Evolutionary conservation across 345 rosid species (phyloP), one percentile per base, ranked within the genome.

Genomic region (Abelmoschus esculentus): DNA sequence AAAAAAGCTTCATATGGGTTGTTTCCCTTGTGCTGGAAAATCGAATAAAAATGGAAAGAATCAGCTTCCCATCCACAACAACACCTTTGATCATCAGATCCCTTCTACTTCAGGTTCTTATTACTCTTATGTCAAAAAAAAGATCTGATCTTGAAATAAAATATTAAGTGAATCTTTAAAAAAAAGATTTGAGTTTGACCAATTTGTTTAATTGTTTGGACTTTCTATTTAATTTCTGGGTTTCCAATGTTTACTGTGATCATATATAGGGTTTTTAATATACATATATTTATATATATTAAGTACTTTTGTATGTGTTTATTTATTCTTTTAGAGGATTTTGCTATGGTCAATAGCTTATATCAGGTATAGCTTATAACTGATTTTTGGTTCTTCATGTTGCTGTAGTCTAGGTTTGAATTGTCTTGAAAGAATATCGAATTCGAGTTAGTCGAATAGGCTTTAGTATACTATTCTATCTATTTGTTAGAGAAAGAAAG

Each of bases 31-130:
- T 57, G 78, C 76, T 69, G 82, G 86, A 67, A 82, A 83, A 38
- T 74, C 87, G 22, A 74, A 47, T 47, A 76, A 83, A 66, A 72
- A 76, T 50, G 74, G 42, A 32, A 79, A 66, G 64, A 80, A 68
- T 71, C 72, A 78, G 77, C 79, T 63, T 13, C 73, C 61, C 11
- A 6, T 9, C 12, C 12, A 0, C 26, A 22, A 22, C 26, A 22
- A 22, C 26, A 22, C 26, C 26, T 22, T 22, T 22, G 26, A 71
- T 72, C 76, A 76, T 64, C 86, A 82, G 89, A 85, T 83, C 89
- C 82, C 84, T 71, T 82, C 89, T 62, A 74, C 74, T 77, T 75
- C 86, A 56, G 90, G 87, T 85, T 75, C 55, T 22, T 69, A 58
- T 38, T 38, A 7, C 1, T 6, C 42, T 38, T 38, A 38, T 38